phyloP scores from a whole-genome alignment of 768 basidiomycete species.

The Boletus vermiculosoides region DNA sequence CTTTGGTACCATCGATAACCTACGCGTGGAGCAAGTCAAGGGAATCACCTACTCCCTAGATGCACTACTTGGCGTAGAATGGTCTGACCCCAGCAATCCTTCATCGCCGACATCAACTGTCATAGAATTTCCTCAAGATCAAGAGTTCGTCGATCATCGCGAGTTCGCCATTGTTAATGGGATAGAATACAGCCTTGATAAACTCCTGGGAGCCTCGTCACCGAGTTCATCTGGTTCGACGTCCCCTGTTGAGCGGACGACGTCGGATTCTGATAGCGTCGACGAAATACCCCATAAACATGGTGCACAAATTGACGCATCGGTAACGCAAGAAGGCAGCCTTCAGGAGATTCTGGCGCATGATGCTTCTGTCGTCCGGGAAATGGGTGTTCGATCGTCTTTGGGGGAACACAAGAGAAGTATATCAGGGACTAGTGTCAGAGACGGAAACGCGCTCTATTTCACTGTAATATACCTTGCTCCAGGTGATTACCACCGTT shows the following conservation, averaged over 20 bases:
- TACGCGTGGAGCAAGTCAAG: conserved; percentile 93
- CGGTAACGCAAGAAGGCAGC: conserved; percentile 57
- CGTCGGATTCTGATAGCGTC: conserved; percentile 21
- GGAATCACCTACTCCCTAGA: conserved; percentile 96
- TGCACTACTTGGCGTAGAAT: conserved; percentile 81
- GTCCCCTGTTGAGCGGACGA: conserved; percentile 27
- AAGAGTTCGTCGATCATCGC: conserved; percentile 73
- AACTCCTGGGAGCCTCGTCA: conserved; percentile 66
- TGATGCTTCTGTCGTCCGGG: conserved; percentile 67
- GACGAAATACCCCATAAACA: conserved; percentile 50
- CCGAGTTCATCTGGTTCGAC: conserved; percentile 42
- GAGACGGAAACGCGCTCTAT: conserved; percentile 80
- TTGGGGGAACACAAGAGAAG: conserved; percentile 33
- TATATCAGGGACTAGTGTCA: conserved; percentile 49
- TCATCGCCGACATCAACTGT: conserved; percentile 41
- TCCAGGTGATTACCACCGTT: conserved; percentile 97
- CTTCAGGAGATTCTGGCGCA: conserved; percentile 59
- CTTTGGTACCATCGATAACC: conserved; percentile 78
- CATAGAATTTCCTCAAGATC: conserved; percentile 41
- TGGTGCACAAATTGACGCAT: conserved; percentile 72
- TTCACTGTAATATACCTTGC: conserved; percentile 97
- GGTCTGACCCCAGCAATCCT: conserved; percentile 41
- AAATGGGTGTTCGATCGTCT: conserved; percentile 58
- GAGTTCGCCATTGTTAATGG: conserved; percentile 97
- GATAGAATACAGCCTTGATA: conserved; percentile 90